These are phyloP conservation scores for Corchorus olitorius DNA, from an alignment of 345 rosid species.

Conservation along the genomic window DNA sequence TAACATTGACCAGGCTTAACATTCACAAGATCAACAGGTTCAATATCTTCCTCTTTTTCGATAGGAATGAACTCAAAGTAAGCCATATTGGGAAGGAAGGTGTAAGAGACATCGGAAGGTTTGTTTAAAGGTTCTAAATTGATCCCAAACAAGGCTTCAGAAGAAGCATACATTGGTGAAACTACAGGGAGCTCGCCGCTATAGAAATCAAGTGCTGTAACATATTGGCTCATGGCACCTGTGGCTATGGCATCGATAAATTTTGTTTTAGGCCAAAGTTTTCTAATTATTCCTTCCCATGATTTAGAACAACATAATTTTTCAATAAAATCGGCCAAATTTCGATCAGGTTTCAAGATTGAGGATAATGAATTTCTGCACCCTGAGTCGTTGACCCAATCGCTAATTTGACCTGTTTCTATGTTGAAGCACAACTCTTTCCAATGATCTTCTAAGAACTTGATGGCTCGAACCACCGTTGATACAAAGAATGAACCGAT, in stretches of 20 bases:
- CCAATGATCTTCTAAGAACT: constrained; percentile 55
- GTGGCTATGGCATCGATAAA: constrained; percentile 59
- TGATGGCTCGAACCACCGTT: constrained; percentile 46
- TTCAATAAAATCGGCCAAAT: constrained; percentile 45
- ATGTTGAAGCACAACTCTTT: constrained; percentile 52
- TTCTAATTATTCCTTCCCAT: constrained; percentile 68
- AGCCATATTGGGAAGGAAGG: constrained; percentile 48
- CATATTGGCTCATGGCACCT: constrained; percentile 68
- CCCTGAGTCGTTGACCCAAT: constrained; percentile 54
- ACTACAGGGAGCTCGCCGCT: constrained; percentile 56
- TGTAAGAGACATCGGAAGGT: constrained; percentile 70
- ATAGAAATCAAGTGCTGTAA: constrained; percentile 54
- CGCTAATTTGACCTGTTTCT: constrained; percentile 46
- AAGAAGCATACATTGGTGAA: constrained; percentile 57
- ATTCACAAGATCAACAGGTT: no score
- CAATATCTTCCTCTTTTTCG: background rate
- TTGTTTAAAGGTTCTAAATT: constrained; percentile 53
- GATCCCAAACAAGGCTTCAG: constrained; percentile 65
- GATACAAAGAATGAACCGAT: constrained; percentile 53
- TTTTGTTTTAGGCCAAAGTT: constrained; percentile 68
- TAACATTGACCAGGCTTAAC: no score
- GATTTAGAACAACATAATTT: constrained; percentile 38
- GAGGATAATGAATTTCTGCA: constrained; percentile 40
- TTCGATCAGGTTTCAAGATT: constrained; percentile 30
- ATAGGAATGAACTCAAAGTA: constrained; percentile 39